Percentiles rank a stretch among this genome's conserved stretches.
Conservation (phyloP, 495 filamentous ascomycete species). For the Cercophora samala region DNA sequence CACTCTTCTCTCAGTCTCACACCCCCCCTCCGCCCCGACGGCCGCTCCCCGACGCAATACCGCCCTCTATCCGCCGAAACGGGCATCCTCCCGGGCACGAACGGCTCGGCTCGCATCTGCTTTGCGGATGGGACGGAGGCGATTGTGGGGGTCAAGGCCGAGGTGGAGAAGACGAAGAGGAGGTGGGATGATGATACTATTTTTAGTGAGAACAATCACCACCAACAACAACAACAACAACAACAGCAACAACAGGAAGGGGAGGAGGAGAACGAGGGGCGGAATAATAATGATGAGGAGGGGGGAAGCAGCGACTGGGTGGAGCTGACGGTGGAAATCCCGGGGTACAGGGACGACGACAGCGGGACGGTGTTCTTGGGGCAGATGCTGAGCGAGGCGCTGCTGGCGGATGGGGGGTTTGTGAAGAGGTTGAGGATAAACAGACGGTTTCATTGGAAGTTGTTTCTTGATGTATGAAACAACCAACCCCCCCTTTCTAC, state of each 20-base stretch:
- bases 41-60: constrained; percentile 78
- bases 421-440: constrained; percentile 77
- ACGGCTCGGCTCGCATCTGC: constrained; percentile 88
- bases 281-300: constrained; percentile 11
- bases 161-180: constrained; percentile 69
- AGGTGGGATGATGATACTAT: constrained; percentile 30
- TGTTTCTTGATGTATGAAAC: constrained; percentile 82
- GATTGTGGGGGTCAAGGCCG: constrained; percentile 89
- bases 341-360: constrained; percentile 87
- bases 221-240: too few relatives aligned
- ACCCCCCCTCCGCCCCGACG: constrained; percentile 87
- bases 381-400: constrained; percentile 81
- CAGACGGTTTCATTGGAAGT: constrained; percentile 85
- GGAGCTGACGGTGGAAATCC: constrained; percentile 80
- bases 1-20: constrained; percentile 74
- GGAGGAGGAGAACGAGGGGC: constrained; percentile 14
- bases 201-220: constrained; percentile 26
- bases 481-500: neutral
- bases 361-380: constrained; percentile 79
- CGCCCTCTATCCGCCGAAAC: constrained; percentile 86
- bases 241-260: constrained; percentile 28
- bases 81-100: constrained; percentile 80
- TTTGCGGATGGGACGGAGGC: constrained; percentile 95
- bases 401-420: constrained; percentile 72
- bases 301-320: constrained; percentile 63